Percentiles rank a stretch among this genome's conserved stretches.
Evolutionary conservation across 192 early-diverging fungal species (phyloP).

Genomic region (Coemansia sp.): DNA sequence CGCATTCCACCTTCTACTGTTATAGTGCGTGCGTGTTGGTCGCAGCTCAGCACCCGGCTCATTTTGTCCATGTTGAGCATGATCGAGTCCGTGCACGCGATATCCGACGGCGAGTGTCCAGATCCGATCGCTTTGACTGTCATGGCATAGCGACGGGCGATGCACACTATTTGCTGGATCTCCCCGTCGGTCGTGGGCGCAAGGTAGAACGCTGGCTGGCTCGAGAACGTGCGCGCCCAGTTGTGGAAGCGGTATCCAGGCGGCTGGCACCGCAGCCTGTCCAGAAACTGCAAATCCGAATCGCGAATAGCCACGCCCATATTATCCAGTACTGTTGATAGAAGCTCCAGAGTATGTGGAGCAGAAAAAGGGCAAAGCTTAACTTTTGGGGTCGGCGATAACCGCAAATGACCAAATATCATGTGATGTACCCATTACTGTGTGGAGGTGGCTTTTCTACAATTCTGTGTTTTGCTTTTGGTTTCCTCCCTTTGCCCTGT

Average conservation of each 20-base stretch:
- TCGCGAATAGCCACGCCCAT: constrained; percentile 16
- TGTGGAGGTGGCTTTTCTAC: too few species aligned
- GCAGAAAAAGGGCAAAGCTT: too few species aligned
- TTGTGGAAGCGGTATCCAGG: constrained; percentile 55
- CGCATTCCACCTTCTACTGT: constrained; percentile 69
- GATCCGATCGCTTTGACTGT: constrained; percentile 65
- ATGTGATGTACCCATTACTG: too few species aligned
- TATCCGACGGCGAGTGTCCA: constrained; percentile 74
- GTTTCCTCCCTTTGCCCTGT: neutral
- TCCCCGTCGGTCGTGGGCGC: constrained; percentile 62
- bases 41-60: constrained; percentile 54
- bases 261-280: constrained; percentile 16
- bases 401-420: too few species aligned
- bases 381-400: too few species aligned
- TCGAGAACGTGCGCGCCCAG: constrained; percentile 68
- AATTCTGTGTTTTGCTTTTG: too few species aligned
- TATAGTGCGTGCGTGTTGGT: constrained; percentile 49
- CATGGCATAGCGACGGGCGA: constrained; percentile 39
- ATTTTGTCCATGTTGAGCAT: constrained; percentile 72
- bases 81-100: constrained; percentile 64
- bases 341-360: neutral
- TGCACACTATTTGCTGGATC: constrained; percentile 57
- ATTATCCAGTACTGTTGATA: neutral
- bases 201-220: constrained; percentile 59
- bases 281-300: constrained; percentile 9